These are phyloP conservation scores for Paramecium biaurelia DNA, from an alignment of 73 alveolate species.

Conservation along the genomic window DNA sequence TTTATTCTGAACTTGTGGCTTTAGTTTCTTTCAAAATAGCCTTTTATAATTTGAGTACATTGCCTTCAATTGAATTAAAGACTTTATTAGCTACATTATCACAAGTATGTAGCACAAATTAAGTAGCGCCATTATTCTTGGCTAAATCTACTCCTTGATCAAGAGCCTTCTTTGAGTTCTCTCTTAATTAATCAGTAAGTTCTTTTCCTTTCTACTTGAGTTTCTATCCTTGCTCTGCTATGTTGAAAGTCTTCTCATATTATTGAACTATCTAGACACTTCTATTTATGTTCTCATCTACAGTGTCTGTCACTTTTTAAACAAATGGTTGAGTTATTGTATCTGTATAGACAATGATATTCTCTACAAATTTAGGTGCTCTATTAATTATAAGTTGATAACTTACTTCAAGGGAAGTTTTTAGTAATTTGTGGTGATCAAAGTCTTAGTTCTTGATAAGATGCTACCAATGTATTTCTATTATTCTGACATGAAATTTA, in stretches of 20 bases:
- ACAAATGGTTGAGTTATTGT: neutral
- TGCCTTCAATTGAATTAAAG: neutral
- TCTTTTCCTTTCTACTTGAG: neutral
- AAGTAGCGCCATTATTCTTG: conserved; percentile 5
- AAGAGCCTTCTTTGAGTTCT: neutral
- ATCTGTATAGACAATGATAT: neutral
- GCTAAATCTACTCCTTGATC: conserved; percentile 3
- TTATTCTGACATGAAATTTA: neutral
- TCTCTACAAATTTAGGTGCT: conserved; percentile 10
- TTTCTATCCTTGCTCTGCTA: neutral
- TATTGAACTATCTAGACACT: neutral
- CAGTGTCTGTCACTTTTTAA: neutral
- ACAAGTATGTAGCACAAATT: neutral
- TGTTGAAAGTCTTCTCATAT: neutral
- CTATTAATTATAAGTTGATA: neutral
- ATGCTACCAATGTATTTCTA: neutral
- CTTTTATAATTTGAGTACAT: neutral
- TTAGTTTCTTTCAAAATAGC: neutral
- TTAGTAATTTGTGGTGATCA: neutral
- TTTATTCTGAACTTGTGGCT: neutral
- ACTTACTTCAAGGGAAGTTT: neutral
- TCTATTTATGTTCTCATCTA: conserved; percentile 4
- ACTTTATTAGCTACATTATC: neutral
- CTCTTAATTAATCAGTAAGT: neutral
- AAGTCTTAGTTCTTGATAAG: neutral